Evolutionary conservation across 768 basidiomycete species (phyloP), one percentile per base, ranked within the genome.

Genomic region (Tubosaeta brunneosetosa): DNA sequence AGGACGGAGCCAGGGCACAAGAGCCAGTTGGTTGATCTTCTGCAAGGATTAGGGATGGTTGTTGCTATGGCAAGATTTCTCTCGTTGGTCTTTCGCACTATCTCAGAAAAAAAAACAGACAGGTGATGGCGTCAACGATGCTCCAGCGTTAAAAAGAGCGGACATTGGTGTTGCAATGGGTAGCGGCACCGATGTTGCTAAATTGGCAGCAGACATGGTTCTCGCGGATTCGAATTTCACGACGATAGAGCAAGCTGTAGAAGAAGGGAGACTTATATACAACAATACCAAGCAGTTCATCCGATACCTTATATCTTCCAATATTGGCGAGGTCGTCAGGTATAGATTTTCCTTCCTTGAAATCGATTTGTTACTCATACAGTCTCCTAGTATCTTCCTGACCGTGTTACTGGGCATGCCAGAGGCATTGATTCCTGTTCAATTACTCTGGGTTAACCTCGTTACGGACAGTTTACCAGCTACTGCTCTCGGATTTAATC

Each of bases 261-360:
- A 98, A 70, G 95, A 99, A 74, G 95, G 95, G 61, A 78, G 95
- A 71, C 78, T 95, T 52, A 99, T 98, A 65, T 98, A 97, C 73
- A 97, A 97, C 74, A 99, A 99, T 73, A 98, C 94, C 42, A 99
- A 99, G 74, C 95, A 98, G 68, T 99, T 99, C 72, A 97, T 99
- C 71, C 88, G 95, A 63, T 99, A 98, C 75, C 86, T 99, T 66
- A 98, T 91, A 72, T 97, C 94, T 29, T 94, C 91, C 53, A 97
- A 97, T 76, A 97, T 97, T 66, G 94, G 94, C 50, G 94, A 97
- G 70, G 94, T 95, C 59, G 92, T 95, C 72, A 89, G 84, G 73
- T 74, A 61, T 37, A 63, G 16, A n/a, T n/a, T 13, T 27, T 3
- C 16, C 36, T 22, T 29, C 8, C 16, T 25, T 22, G 8, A 17